Evolutionary conservation across 345 rosid species (phyloP).

Genomic region (Sisymbrium irio): DNA sequence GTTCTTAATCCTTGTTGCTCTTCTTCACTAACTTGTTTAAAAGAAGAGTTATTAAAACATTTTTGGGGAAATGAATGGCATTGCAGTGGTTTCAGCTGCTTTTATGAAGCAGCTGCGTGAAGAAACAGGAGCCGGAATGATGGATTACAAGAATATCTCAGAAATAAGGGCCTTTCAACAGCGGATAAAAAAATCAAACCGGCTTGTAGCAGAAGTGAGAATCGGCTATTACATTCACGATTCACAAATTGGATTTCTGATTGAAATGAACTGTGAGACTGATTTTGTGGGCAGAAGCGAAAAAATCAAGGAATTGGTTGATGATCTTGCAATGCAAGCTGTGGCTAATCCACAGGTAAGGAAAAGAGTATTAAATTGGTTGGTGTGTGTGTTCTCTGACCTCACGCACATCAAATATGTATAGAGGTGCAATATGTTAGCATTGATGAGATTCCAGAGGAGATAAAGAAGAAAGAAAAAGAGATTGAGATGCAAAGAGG

Average conservation of each 20-base stretch:
- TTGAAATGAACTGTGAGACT: slow-evolving; percentile 93
- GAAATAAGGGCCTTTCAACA: slow-evolving; percentile 90
- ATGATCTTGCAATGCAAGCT: slow-evolving; percentile 91
- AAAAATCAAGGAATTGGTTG: slow-evolving; percentile 80
- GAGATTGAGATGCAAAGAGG: slow-evolving; percentile 95
- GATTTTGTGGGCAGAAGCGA: slow-evolving; percentile 95
- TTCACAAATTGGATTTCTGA: slow-evolving; percentile 77
- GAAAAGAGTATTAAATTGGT: neutral
- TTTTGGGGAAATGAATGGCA: neutral
- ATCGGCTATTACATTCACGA: slow-evolving; percentile 91
- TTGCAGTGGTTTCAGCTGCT: slow-evolving; percentile 59
- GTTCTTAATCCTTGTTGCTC: neutral
- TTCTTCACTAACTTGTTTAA: neutral
- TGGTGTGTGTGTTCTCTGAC: neutral
- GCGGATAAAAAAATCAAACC: slow-evolving; percentile 93
- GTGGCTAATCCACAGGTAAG: slow-evolving; percentile 72
- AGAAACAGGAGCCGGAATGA: slow-evolving; percentile 98
- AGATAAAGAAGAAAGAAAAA: slow-evolving; percentile 56
- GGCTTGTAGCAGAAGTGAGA: slow-evolving; percentile 95
- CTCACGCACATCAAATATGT: neutral
- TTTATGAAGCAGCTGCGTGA: slow-evolving; percentile 90
- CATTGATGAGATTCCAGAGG: slow-evolving; percentile 65
- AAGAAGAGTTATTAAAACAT: neutral
- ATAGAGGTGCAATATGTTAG: slow-evolving; percentile 61
- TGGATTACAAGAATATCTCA: slow-evolving; percentile 92